These are phyloP conservation scores for Aspergillus sp. DNA, from an alignment of 2,329 filamentous ascomycete species.

Conservation along the genomic window DNA sequence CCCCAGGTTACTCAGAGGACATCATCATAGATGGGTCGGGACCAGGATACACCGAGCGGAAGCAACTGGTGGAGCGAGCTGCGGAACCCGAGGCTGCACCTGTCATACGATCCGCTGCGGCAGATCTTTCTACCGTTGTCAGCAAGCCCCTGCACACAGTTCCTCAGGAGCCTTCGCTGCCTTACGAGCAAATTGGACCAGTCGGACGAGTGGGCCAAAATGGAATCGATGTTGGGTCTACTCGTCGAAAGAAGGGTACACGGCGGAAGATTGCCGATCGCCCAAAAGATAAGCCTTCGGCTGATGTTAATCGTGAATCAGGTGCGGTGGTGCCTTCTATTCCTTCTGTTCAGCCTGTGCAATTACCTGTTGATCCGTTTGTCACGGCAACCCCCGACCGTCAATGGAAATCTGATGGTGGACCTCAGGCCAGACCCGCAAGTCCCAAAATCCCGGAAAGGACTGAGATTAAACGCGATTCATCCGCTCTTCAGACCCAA, in stretches of 20 bases:
- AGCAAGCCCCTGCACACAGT: slow-evolving; percentile 59
- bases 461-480: slow-evolving; percentile 20
- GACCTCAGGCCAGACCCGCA: slow-evolving; percentile 30
- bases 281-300: slow-evolving; percentile 47
- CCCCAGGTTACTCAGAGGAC: slow-evolving; percentile 87
- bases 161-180: slow-evolving; percentile 14
- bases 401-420: slow-evolving; percentile 36
- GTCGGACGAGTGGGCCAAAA: slow-evolving; percentile 20
- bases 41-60: slow-evolving; percentile 82
- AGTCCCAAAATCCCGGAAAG: slow-evolving; percentile 26
- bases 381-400: slow-evolving; percentile 29
- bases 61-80: slow-evolving; percentile 77
- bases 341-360: slow-evolving; percentile 33
- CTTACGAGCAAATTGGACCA: slow-evolving; percentile 18
- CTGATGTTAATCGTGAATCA: slow-evolving; percentile 34
- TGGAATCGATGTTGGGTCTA: slow-evolving; percentile 36
- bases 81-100: slow-evolving; percentile 75
- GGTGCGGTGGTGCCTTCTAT: slow-evolving; percentile 33
- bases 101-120: slow-evolving; percentile 69
- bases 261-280: slow-evolving; percentile 62
- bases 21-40: slow-evolving; percentile 82
- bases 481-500: slow-evolving; percentile 18
- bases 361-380: slow-evolving; percentile 30
- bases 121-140: slow-evolving; percentile 66
- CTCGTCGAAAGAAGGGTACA: slow-evolving; percentile 52